Conservation (phyloP, 2,329 filamentous ascomycete species). For the Venturiaceae sp. region DNA sequence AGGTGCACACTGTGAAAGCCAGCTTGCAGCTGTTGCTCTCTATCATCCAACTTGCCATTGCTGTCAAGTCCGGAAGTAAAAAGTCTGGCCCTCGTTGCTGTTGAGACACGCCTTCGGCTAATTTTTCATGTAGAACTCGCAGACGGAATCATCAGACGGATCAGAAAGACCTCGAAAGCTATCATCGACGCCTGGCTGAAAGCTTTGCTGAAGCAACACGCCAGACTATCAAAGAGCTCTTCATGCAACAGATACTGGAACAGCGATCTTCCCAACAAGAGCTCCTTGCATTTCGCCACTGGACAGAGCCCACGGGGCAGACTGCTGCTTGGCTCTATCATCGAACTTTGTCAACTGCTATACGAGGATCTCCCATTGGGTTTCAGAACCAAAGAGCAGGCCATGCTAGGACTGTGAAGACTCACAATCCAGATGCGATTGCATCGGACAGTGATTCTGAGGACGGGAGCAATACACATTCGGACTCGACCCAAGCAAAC, state of each 20-base stretch:
- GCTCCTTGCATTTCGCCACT: neutral
- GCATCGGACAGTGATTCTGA: neutral
- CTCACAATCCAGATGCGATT: neutral
- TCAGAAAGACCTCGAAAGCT: neutral
- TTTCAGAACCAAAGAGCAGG: neutral
- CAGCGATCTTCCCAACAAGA: neutral
- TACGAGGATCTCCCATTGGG: neutral
- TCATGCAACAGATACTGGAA: neutral
- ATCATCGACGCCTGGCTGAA: neutral
- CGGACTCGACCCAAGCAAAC: neutral
- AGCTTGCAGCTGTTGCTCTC: neutral
- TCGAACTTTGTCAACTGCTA: neutral
- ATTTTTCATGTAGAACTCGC: neutral
- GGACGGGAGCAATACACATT: neutral
- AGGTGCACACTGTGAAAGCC: neutral
- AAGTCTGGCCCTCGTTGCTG: neutral
- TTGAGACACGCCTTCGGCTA: neutral
- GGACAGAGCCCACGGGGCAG: neutral
- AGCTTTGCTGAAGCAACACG: neutral
- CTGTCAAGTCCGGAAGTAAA: neutral
- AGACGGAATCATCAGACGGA: neutral
- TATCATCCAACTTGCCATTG: constrained; percentile 1
- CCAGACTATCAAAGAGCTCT: neutral
- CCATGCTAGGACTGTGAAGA: neutral
- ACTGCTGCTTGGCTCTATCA: neutral